Base-by-base conservation (phyloP, 129 eudicot species). In the Flaveria brownii region DNA sequence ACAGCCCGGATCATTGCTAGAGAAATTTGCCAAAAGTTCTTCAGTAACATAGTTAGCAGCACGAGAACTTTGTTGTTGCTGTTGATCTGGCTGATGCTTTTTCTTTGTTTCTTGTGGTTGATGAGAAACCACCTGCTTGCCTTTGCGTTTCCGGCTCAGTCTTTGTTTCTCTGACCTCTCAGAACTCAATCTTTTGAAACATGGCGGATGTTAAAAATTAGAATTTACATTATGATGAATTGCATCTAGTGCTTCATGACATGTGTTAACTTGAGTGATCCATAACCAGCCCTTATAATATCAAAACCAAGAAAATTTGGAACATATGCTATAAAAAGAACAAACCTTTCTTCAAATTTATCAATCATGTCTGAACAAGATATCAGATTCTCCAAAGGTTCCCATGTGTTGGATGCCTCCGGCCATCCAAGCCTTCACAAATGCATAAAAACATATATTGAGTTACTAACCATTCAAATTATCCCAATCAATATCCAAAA, bases 371-470 rank as follows among this genome's bases (percentile, higher is more conserved):
- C 98, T 1, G 90, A 86, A 80, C 88, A 83, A 14, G 85, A 63
- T 36, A 65, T 33, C 45, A 92, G 88, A 80, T 92, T 88, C 80
- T 90, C 96, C 11, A 81, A 18, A 0, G 98, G 98, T 67, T 92
- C 98, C 98, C 98, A 92, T 9, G 98, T 92, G 69, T 92, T 92
- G 0, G 88, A 84, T 9, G 85, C 62, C 83, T 92, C 98, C 1
- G 98, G 89, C 98, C 98, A 92, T 60, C 89, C 98, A 16, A 92
- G 87, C 98, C 98, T 92, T 39, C 73, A 82, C 42, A 75, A 74
- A 61, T 67, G 17, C 56, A 78, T 60, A 85, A 2, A 13, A 41
- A 28, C 70, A 68, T 54, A 52, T 6, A 14, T 51, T 12, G 67
- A 25, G 28, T 69, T 16, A 43, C 51, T 62, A 63, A 47, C 50